These are phyloP conservation scores for Colletotrichum brevisporum DNA, from an alignment of 2,329 filamentous ascomycete genomes.

Conservation along the genomic window DNA sequence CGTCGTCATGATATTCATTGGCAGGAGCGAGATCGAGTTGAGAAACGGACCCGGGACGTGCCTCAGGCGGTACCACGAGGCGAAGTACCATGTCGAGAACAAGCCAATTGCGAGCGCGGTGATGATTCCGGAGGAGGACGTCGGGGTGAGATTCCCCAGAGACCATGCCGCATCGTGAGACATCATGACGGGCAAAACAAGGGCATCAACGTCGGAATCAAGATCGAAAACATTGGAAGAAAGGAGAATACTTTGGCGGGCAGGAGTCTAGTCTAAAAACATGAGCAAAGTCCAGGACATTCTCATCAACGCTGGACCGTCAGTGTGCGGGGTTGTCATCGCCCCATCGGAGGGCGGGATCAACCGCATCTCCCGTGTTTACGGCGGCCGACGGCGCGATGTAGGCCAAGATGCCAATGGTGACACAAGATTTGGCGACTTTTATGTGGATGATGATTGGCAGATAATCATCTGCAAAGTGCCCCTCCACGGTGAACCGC, in stretches of 20 bases:
- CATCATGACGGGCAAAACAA: background rate
- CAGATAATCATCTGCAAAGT: background rate
- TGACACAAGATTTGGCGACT: background rate
- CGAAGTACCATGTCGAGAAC: conserved; percentile 10
- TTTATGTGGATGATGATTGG: background rate
- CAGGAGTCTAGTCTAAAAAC: conserved; percentile 3
- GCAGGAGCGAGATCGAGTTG: conserved; percentile 49
- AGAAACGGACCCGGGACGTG: conserved; percentile 51
- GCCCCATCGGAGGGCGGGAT: background rate
- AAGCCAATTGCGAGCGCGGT: background rate
- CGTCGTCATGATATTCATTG: conserved; percentile 43
- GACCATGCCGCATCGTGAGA: background rate
- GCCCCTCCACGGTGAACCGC: background rate
- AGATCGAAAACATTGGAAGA: background rate
- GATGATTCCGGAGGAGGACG: rapidly evolving
- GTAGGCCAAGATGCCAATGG: background rate
- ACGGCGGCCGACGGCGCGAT: background rate
- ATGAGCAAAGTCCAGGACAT: background rate
- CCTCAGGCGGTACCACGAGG: conserved; percentile 48
- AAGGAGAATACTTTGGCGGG: background rate
- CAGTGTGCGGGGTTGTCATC: conserved; percentile 26
- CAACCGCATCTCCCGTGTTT: background rate
- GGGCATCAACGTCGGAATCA: background rate
- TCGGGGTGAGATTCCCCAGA: background rate
- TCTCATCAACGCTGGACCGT: background rate